Base-by-base conservation (phyloP, 1,284 basidiomycete genomes). In the Pholiota adiposa region DNA sequence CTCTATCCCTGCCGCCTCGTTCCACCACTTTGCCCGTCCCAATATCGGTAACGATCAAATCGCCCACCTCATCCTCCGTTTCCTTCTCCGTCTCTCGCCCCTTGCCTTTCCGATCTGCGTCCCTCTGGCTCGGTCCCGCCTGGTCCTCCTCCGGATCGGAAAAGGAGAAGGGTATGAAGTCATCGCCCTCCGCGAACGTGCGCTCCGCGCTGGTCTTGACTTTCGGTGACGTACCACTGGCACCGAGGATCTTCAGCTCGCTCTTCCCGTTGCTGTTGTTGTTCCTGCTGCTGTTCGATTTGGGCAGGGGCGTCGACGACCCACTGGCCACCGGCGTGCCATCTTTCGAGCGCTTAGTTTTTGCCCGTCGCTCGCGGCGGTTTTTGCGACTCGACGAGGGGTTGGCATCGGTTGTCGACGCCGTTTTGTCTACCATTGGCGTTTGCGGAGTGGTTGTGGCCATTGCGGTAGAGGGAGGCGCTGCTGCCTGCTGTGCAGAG, bases 131-230 rank as follows among this genome's bases (percentile, higher is more conserved):
- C 18, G 61, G 44, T 4, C 55, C 64, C 11, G 59, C 64, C 21
- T 63, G 68, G 9, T 67, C 65, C 12, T 64, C 68, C 51, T 63
- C 58, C 8, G 62, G 61, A 49, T 70, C 70, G 3, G 65, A 70
- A 14, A 75, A 72, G 2, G 66, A 72, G 67, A 91, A 85, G 0
- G 84, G 77, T 64, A 92, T 83, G 67, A 86, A 90, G 64, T 91
- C 88, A 48, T 83, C 79, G 27, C 79, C 79, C 9, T 74, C 73
- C 27, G 71, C 73, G 41, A 79, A 69, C 9, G 65, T 64, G 27
- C 51, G 29, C 18, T 4, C 36, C 36, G 5, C 23, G 33, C n/a
- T 31, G 2, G 12, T 29, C 23, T 41, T 27, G 27, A 7, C 5
- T 43, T 40, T 19, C 41, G 6, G 6, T 40, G 4, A 25, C 18